Percentiles rank a stretch among this genome's conserved stretches.
Evolutionary conservation across 768 basidiomycete genomes (phyloP).

Genomic region (Russula sp.): DNA sequence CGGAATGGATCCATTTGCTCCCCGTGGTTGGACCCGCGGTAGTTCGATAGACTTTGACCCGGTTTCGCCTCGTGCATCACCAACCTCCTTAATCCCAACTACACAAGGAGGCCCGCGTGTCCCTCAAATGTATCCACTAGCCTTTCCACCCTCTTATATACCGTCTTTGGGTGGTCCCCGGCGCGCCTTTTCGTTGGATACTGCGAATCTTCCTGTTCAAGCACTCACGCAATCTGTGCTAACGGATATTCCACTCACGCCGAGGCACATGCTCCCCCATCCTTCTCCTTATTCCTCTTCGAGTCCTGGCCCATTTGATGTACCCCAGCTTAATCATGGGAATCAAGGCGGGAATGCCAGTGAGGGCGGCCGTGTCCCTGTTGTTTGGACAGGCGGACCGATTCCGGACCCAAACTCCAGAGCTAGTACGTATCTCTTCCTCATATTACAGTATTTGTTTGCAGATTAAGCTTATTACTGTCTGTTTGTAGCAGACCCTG

Average conservation of each 20-base stretch:
- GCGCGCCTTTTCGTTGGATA: neutral
- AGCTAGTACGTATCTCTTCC: neutral
- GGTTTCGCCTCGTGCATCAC: no score
- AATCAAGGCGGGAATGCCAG: neutral
- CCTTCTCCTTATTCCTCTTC: neutral
- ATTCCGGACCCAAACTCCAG: neutral
- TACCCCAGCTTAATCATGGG: neutral
- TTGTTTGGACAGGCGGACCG: neutral
- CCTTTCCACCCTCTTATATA: neutral
- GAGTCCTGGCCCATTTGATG: neutral
- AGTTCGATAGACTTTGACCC: neutral
- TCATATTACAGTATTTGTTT: no score
- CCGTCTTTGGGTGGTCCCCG: neutral
- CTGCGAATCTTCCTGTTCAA: neutral
- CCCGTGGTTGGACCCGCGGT: no score
- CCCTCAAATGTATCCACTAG: neutral
- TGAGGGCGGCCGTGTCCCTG: neutral
- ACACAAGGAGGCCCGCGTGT: neutral
- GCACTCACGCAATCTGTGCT: neutral
- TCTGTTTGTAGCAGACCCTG: neutral
- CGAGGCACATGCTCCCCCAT: neutral
- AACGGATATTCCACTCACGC: neutral
- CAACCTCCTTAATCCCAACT: neutral
- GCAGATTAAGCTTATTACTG: neutral
- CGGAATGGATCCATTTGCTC: neutral